These are phyloP conservation scores for Xylaria scruposa DNA, from an alignment of 495 filamentous ascomycete genomes.

Conservation along the genomic window DNA sequence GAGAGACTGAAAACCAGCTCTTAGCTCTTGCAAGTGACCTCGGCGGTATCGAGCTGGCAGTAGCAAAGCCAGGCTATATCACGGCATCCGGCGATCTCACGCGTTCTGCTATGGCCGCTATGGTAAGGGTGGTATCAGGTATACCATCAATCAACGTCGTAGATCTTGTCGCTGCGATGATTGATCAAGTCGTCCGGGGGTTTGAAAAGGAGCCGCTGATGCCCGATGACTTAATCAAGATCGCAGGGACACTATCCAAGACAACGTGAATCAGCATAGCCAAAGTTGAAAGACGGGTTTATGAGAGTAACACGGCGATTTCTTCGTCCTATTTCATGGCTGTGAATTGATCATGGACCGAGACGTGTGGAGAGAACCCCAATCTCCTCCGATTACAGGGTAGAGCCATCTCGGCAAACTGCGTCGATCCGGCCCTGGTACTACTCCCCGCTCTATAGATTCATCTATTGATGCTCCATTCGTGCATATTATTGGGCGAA, in stretches of 20 bases:
- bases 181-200: conserved; percentile 52
- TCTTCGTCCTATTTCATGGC: background rate
- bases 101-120: conserved; percentile 21
- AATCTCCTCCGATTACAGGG: background rate
- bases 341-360: background rate
- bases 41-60: conserved; percentile 43
- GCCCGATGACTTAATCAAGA: conserved; percentile 51
- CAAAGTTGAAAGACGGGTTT: background rate
- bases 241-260: conserved; percentile 35
- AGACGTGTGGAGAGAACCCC: background rate
- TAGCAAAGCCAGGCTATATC: conserved; percentile 51
- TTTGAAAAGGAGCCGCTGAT: conserved; percentile 53
- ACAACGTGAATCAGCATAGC: background rate
- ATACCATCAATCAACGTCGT: conserved; percentile 46
- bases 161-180: conserved; percentile 51
- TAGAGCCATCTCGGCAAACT: conserved; percentile 11
- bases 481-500: background rate
- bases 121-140: conserved; percentile 25
- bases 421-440: background rate
- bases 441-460: conserved; percentile 8
- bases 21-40: conserved; percentile 47
- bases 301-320: background rate
- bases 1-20: conserved; percentile 50
- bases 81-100: conserved; percentile 34
- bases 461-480: conserved; percentile 1